Evolutionary conservation across 1,284 basidiomycete species (phyloP).

Genomic region (Inonotus obliquus): DNA sequence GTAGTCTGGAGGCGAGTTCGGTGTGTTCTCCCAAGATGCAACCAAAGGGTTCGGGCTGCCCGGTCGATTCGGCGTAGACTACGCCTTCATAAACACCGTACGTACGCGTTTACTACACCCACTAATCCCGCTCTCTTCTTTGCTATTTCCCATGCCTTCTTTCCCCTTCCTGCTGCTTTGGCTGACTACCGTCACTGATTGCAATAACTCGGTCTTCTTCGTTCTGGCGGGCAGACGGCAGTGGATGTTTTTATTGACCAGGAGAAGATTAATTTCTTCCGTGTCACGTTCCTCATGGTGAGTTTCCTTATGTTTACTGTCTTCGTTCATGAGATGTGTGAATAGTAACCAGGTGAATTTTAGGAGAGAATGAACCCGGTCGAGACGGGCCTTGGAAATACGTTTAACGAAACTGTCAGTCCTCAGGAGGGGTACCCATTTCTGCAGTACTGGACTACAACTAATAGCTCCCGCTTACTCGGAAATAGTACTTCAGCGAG

Average conservation of each 20-base stretch:
- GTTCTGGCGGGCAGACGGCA: slow-evolving; percentile 29
- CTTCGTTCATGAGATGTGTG: not conserved
- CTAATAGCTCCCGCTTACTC: not conserved
- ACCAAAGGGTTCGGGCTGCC: slow-evolving; percentile 31
- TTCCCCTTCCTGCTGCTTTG: not conserved
- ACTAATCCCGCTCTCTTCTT: not conserved
- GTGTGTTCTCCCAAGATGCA: slow-evolving; percentile 11
- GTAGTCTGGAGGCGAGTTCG: slow-evolving; percentile 19
- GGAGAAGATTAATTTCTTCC: slow-evolving; percentile 45
- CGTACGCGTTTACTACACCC: not conserved
- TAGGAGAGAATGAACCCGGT: slow-evolving; percentile 41
- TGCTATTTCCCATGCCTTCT: not conserved
- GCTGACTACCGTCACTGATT: not conserved
- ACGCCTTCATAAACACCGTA: slow-evolving; percentile 44
- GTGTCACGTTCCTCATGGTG: slow-evolving; percentile 43
- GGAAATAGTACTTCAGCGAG: slow-evolving; percentile 36
- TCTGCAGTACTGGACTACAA: too few species aligned
- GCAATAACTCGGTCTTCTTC: not conserved
- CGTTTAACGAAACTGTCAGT: slow-evolving; percentile 42
- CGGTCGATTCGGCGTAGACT: slow-evolving; percentile 40
- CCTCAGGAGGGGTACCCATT: not conserved
- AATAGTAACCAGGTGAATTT: not conserved
- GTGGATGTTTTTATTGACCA: slow-evolving; percentile 43
- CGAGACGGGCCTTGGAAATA: slow-evolving; percentile 36
- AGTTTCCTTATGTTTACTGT: not conserved